Evolutionary conservation across 176 grass and related monocot genomes (phyloP), one percentile per base, ranked within the genome.

Genomic region (Rhynchospora tenuis): DNA sequence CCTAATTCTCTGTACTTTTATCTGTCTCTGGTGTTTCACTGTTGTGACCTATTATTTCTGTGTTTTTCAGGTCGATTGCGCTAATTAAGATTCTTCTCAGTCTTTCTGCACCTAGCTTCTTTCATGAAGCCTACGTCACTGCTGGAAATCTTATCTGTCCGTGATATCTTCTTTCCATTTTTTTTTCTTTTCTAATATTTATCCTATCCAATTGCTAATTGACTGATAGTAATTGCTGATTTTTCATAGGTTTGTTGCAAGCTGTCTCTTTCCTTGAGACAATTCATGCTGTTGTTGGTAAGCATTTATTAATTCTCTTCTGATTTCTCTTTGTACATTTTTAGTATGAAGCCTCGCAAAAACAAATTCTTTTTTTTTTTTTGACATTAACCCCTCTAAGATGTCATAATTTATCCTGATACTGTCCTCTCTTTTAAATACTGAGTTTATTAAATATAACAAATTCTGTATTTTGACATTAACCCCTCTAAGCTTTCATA

Each of bases 121-220:
- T 91, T 79, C 78, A 64, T 88, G 85, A 89, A 56, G 82, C 83
- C 5, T 91, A 91, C 83, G 57, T 84, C 83, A 73, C 82, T 81
- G 88, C 93, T 79, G 88, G 96, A 83, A 86, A 95, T 60, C 84
- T 91, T 84, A 90, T 98, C 64, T 95, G 96, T 98, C 52, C 15
- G 59, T 10, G 19, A 27, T 58, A 56, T 43, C 19, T 7, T 85
- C 6, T 1, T 47, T 5, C 58, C 5, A 0, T 17, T 42, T 26
- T 8, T 8, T 5, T 42, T 31, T 20, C 57, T 38, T 63, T 81
- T 81, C 2, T n/a, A 23, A 45, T 26, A 51, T 60, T 12, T 52
- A 15, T 69, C 22, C 74, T 67, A 27, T 15, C 22, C 1, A 29
- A 6, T 47, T 5, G 65, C 24, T 54, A 29, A 38, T 33, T 33